These are phyloP conservation scores for Penicillium palitans DNA, from an alignment of 2,329 filamentous ascomycete genomes.

Conservation along the genomic window DNA sequence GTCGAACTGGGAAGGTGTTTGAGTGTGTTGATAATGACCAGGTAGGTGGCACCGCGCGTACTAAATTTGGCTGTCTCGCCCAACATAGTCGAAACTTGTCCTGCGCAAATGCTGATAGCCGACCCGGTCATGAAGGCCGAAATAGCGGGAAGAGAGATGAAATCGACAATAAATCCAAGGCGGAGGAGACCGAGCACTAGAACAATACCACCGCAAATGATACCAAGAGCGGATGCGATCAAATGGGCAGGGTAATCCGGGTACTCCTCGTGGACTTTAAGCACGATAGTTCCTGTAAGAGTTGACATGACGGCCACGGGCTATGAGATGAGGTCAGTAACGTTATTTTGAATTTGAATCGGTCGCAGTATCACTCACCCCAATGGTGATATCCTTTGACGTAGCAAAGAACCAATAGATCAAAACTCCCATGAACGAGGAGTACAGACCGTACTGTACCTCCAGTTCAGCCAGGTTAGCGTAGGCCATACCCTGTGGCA, in stretches of 20 bases:
- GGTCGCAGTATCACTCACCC: constrained; percentile 16
- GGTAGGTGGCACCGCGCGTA: constrained; percentile 75
- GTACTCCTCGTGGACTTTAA: constrained; percentile 57
- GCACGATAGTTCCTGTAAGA: constrained; percentile 78
- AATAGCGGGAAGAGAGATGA: constrained; percentile 87
- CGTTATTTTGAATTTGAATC: background rate
- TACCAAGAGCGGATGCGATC: constrained; percentile 74
- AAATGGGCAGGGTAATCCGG: constrained; percentile 60
- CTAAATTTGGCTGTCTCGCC: constrained; percentile 68
- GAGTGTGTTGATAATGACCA: constrained; percentile 78
- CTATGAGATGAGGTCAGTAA: constrained; percentile 43
- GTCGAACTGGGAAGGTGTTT: constrained; percentile 66
- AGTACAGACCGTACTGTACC: constrained; percentile 83
- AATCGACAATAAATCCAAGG: constrained; percentile 85
- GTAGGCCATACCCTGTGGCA: constrained; percentile 98
- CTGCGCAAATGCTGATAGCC: constrained; percentile 80
- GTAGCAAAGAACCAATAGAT: constrained; percentile 98
- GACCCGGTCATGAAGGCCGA: constrained; percentile 97
- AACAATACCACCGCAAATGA: constrained; percentile 77
- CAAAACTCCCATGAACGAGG: constrained; percentile 92
- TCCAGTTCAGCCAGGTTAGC: constrained; percentile 78
- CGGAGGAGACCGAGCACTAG: constrained; percentile 75
- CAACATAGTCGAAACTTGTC: constrained; percentile 79
- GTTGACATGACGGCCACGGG: constrained; percentile 96
- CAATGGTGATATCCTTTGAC: constrained; percentile 91